Conservation (phyloP, 116 monocot species). For the Posidonia oceanica region DNA sequence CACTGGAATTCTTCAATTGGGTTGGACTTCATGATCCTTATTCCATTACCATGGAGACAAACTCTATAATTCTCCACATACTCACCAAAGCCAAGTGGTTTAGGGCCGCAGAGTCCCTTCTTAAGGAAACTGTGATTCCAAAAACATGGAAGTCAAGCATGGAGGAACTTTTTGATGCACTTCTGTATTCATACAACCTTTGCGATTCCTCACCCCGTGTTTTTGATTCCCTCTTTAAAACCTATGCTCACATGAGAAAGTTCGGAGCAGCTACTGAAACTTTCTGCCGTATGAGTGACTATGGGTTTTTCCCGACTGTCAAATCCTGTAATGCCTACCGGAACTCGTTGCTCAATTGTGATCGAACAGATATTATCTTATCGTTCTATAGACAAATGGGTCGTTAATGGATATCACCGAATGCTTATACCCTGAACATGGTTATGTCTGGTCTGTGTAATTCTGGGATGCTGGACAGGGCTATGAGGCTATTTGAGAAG, state of each 20-base stretch:
- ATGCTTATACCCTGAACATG: constrained; percentile 79
- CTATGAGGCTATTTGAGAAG: constrained; percentile 37
- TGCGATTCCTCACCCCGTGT: constrained; percentile 55
- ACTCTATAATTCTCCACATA: constrained; percentile 52
- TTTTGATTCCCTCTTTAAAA: constrained; percentile 66
- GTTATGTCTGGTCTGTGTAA: constrained; percentile 45
- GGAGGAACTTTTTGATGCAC: constrained; percentile 43
- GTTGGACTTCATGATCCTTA: constrained; percentile 16
- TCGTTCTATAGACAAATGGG: constrained; percentile 65
- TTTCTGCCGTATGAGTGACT: constrained; percentile 50
- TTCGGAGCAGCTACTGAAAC: constrained; percentile 49
- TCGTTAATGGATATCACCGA: constrained; percentile 53
- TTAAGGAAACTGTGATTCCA: constrained; percentile 26
- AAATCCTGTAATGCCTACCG: constrained; percentile 78
- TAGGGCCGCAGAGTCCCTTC: constrained; percentile 37
- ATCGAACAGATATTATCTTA: constrained; percentile 38
- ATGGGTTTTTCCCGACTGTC: constrained; percentile 67
- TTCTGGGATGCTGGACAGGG: constrained; percentile 56
- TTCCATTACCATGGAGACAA: constrained; percentile 25
- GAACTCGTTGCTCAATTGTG: constrained; percentile 33
- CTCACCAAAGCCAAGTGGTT: constrained; percentile 35
- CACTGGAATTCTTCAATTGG: constrained; percentile 50
- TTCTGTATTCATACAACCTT: constrained; percentile 45
- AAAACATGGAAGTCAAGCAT: constrained; percentile 6
- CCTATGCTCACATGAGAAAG: constrained; percentile 55